A percentile compares a stretch with the other conserved stretches of the same genome.
Conservation (phyloP, 805 yeast species). For the Jamesozyma rosinii region DNA sequence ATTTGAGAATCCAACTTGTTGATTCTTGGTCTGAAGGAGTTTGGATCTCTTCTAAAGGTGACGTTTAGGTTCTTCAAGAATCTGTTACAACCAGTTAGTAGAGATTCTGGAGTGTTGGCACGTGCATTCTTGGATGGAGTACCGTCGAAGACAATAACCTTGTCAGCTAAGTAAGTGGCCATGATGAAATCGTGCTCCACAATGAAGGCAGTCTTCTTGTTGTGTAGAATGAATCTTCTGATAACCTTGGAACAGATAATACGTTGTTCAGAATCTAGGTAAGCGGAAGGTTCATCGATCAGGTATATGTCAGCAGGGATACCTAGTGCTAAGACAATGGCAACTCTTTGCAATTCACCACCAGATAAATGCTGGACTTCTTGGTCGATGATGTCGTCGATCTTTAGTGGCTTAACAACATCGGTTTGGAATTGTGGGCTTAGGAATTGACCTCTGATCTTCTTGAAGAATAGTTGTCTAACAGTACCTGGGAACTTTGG, state of each 20-base stretch:
- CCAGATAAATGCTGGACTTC: conserved; percentile 97
- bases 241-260: conserved; percentile 97
- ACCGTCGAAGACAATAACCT: conserved; percentile 98
- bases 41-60: conserved; percentile 98
- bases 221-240: conserved; percentile 89
- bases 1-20: conserved; percentile 95
- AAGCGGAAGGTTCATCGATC: conserved; percentile 98
- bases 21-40: conserved; percentile 95
- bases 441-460: conserved; percentile 86
- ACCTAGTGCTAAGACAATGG: conserved; percentile 92
- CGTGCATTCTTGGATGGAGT: conserved; percentile 73
- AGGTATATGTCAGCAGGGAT: conserved; percentile 89
- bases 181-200: conserved; percentile 99
- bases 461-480: conserved; percentile 92
- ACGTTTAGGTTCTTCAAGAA: conserved; percentile 95
- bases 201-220: conserved; percentile 96
- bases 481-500: conserved; percentile 99
- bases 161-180: conserved; percentile 98
- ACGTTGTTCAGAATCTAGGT: conserved; percentile 99
- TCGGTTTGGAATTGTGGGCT: conserved; percentile 98
- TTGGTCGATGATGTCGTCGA: conserved; percentile 91
- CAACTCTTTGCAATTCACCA: conserved; percentile 99
- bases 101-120: conserved; percentile 85
- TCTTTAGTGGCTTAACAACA: conserved; percentile 88
- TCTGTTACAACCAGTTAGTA: conserved; percentile 93